A percentile compares a stretch with the other conserved stretches of the same genome.
These are phyloP conservation scores for Vicia sativa DNA, from an alignment of 306 rosid genomes.

Conservation along the genomic window DNA sequence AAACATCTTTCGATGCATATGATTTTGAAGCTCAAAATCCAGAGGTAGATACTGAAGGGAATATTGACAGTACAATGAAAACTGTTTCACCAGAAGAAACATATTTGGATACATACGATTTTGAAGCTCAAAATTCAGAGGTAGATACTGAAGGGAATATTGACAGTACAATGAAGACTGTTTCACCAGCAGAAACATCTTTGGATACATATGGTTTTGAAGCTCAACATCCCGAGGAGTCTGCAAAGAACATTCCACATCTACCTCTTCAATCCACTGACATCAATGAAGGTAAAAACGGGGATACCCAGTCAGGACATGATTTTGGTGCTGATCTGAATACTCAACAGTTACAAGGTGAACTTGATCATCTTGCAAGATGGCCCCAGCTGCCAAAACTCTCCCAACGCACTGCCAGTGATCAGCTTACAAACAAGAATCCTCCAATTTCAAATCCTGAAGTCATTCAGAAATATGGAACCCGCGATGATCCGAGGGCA, in stretches of 20 bases:
- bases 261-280: conserved; percentile 45
- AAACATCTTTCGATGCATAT: conserved; percentile 48
- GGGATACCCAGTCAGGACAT: conserved; percentile 40
- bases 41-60: conserved; percentile 24
- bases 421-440: conserved; percentile 46
- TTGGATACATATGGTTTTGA: conserved; percentile 44
- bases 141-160: conserved; percentile 26
- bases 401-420: conserved; percentile 45
- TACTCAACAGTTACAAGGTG: conserved; percentile 47
- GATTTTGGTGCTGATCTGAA: conserved; percentile 45
- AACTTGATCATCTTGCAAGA: conserved; percentile 44
- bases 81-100: conserved; percentile 48
- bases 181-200: conserved; percentile 50
- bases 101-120: conserved; percentile 45
- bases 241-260: conserved; percentile 43
- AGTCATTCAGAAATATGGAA: conserved; percentile 51
- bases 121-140: conserved; percentile 41
- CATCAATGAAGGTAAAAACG: conserved; percentile 45
- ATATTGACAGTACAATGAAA: conserved; percentile 40
- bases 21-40: conserved; percentile 44
- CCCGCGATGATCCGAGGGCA: conserved; percentile 46
- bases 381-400: conserved; percentile 49
- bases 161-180: conserved; percentile 41
- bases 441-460: conserved; percentile 55
- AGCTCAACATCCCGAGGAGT: conserved; percentile 33